These are phyloP conservation scores for Glycine soja DNA, from an alignment of 306 rosid species.

Conservation along the genomic window DNA sequence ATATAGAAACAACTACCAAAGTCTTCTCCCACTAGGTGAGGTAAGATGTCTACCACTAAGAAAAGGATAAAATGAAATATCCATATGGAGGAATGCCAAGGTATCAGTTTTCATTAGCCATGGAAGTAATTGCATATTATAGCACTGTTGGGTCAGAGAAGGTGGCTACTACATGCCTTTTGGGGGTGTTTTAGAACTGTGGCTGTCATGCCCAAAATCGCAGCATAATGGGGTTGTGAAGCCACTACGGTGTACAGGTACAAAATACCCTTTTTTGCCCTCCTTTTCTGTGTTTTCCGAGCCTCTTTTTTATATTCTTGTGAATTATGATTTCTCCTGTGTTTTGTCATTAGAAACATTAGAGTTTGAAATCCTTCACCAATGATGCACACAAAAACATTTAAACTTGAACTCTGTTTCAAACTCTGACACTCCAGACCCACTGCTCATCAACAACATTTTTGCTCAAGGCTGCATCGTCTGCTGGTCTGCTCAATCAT, in stretches of 20 bases:
- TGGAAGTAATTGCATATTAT: neutral
- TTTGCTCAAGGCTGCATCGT: neutral
- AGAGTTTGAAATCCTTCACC: neutral
- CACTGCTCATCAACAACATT: neutral
- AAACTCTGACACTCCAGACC: neutral
- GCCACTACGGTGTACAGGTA: neutral
- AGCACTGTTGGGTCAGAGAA: neutral
- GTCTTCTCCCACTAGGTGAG: neutral
- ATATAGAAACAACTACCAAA: conserved; percentile 10
- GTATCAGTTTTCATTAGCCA: neutral
- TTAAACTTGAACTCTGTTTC: neutral
- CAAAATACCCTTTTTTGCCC: neutral
- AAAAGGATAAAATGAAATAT: neutral
- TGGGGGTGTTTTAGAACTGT: neutral
- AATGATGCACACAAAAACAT: neutral
- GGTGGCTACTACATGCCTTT: neutral
- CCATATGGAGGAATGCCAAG: neutral
- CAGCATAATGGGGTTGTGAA: neutral
- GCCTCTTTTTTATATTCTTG: neutral
- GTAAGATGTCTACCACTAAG: conserved; percentile 2
- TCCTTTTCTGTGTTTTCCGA: neutral
- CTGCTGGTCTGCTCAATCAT: no score
- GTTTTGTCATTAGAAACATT: neutral
- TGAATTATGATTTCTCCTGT: neutral
- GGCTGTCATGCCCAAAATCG: neutral